phyloP scores from a whole-genome alignment of 2,329 filamentous ascomycete genomes.

The Thermoascus crustaceus region DNA sequence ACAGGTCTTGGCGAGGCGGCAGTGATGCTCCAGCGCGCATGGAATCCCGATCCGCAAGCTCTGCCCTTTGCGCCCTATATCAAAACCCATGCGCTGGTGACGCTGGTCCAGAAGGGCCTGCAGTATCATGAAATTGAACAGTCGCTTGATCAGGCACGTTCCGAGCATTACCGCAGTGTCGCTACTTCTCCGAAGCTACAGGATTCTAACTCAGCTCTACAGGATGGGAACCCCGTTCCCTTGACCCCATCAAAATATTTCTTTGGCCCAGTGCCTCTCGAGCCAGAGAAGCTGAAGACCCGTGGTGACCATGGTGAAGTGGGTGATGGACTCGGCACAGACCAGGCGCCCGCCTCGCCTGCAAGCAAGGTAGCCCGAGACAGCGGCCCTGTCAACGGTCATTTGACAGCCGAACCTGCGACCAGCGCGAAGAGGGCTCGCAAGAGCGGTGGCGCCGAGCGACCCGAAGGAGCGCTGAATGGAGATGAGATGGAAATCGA shows the following conservation, averaged over 20 bases:
- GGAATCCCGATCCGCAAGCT: constrained; percentile 53
- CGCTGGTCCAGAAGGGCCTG: constrained; percentile 57
- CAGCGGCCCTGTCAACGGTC: constrained; percentile 28
- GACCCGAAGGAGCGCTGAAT: constrained; percentile 16
- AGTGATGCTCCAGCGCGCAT: constrained; percentile 53
- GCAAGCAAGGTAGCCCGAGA: constrained; percentile 28
- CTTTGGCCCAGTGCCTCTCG: constrained; percentile 38
- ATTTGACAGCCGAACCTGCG: constrained; percentile 21
- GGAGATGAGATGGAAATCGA: constrained; percentile 37
- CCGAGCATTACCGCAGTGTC: constrained; percentile 3
- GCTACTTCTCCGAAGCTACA: constrained; percentile 4
- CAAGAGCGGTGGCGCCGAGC: constrained; percentile 23
- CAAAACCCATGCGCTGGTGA: constrained; percentile 51
- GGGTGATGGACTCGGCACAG: constrained; percentile 20
- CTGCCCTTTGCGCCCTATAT: constrained; percentile 55
- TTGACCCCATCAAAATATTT: constrained; percentile 36
- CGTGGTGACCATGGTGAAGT: constrained; percentile 16
- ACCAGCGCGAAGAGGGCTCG: constrained; percentile 25
- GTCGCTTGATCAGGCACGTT: constrained; percentile 41
- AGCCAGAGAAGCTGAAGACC: constrained; percentile 21
- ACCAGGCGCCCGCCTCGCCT: constrained; percentile 22
- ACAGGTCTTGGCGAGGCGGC: constrained; percentile 52
- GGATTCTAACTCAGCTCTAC: constrained; percentile 14
- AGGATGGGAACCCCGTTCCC: constrained; percentile 31
- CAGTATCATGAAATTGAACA: constrained; percentile 45